These are phyloP conservation scores for Colletotrichum lini DNA, from an alignment of 2,329 filamentous ascomycete genomes.

Conservation along the genomic window DNA sequence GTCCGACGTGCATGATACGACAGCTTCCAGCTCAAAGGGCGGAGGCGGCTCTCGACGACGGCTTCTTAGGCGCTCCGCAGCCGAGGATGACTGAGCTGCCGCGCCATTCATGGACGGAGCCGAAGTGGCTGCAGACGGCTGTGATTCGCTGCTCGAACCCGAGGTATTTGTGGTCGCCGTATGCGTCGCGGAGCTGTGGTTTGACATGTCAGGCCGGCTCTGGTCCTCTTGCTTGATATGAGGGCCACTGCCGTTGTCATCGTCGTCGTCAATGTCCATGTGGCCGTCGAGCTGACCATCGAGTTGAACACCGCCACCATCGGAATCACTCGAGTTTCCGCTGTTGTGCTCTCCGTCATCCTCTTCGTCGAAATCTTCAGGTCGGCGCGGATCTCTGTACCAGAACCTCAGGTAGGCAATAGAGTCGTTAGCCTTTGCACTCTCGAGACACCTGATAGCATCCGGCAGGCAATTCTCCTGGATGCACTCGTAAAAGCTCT, in stretches of 20 bases:
- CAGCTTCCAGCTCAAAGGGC: constrained; percentile 83
- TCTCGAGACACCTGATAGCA: constrained; percentile 84
- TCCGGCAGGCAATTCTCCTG: constrained; percentile 82
- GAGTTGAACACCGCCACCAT: constrained; percentile 63
- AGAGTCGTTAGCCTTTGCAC: constrained; percentile 90
- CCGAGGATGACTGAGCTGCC: constrained; percentile 11
- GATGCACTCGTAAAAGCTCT: constrained; percentile 91
- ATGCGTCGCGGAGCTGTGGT: constrained; percentile 44
- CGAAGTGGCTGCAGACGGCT: constrained; percentile 25
- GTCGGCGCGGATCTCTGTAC: constrained; percentile 80
- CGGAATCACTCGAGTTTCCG: constrained; percentile 56
- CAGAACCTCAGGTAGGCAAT: constrained; percentile 91
- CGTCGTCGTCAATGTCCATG: constrained; percentile 59
- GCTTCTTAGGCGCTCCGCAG: constrained; percentile 42
- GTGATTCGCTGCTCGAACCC: constrained; percentile 29
- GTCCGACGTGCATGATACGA: constrained; percentile 93
- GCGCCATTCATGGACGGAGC: constrained; percentile 29
- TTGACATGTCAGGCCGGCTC: constrained; percentile 26
- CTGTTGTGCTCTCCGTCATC: constrained; percentile 56
- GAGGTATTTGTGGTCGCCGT: constrained; percentile 26
- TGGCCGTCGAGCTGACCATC: constrained; percentile 55
- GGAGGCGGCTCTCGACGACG: constrained; percentile 51
- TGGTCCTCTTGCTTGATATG: constrained; percentile 55
- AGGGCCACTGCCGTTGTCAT: constrained; percentile 31
- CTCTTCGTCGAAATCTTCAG: constrained; percentile 63